A percentile compares a stretch with the other conserved stretches of the same genome.
These are phyloP conservation scores for Umbelopsis vinacea DNA, from an alignment of 192 early-diverging fungal species.

Conservation along the genomic window DNA sequence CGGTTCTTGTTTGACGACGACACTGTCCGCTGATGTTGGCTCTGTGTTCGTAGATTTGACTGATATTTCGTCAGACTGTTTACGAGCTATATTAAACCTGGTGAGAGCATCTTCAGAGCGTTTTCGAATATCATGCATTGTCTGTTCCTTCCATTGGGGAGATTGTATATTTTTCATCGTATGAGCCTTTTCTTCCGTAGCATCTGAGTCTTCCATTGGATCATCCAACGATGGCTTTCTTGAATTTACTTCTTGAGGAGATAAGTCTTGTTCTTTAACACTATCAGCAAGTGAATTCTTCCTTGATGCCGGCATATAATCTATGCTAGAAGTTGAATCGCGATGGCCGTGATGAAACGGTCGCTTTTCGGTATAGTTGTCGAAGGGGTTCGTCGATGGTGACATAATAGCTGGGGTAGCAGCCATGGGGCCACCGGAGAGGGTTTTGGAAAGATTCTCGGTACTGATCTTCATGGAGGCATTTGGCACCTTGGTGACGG, in stretches of 20 bases:
- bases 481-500: neutral
- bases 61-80: constrained; percentile 9
- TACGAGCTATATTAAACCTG: neutral
- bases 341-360: neutral
- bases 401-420: constrained; percentile 9
- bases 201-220: neutral
- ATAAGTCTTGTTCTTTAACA: constrained; percentile 2
- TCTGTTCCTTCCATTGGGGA: constrained; percentile 11
- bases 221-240: neutral
- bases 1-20: neutral
- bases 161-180: neutral
- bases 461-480: constrained; percentile 1
- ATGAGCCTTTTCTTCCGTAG: neutral
- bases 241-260: neutral
- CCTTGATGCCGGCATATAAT: constrained; percentile 9
- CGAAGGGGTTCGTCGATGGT: neutral
- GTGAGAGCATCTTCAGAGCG: neutral
- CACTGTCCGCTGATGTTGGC: neutral
- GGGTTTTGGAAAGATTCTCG: neutral
- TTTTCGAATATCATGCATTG: neutral
- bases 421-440: neutral
- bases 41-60: neutral
- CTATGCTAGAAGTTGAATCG: constrained; percentile 8
- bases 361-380: neutral
- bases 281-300: constrained; percentile 12